Evolutionary conservation across 129 eudicot species (phyloP), one percentile per base, ranked within the genome.

Genomic region (Pseudognaphalium luteoalbum): DNA sequence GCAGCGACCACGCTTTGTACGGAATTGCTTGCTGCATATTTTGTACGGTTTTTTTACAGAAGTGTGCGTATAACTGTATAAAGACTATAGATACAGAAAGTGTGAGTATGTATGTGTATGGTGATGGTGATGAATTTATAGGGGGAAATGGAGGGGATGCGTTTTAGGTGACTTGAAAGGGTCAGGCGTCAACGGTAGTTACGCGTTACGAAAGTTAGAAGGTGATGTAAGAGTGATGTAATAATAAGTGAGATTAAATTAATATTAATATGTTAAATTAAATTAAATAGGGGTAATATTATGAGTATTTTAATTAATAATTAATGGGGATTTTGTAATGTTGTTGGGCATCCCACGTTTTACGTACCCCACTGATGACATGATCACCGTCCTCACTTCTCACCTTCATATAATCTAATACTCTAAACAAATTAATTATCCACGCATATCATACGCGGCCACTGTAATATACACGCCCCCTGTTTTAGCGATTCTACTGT

Each of bases 11-110:
- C 20, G 83, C 68, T 39, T 80, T 80, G 78, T 80, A 80, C 3
- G 83, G 79, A 67, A 80, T 80, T 39, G 83, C 83, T 80, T 80
- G 83, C 66, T 80, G 83, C 83, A 80, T 80, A 65, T 65, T 78
- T 1, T 9, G 14, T 25, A 25, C 1, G 1, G 1, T 25, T 25
- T 1, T 25, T 1, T 25, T 25, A 25, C 28, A 25, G 3, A 47
- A 47, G 17, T 11, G 54, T 44, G 44, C 22, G 56, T 28, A 22
- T 42, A 1, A 0, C 0, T 25, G 28, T 25, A 1, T 25, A 25
- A 0, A 25, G 28, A 1, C 28, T 0, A 25, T 9, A 17, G 25
- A 16, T 4, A 17, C 30, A 3, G 20, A 37, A 64, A 28, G 69
- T 16, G 74, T 16, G 34, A 7, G 78, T 33, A 25, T 1, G 32